Conservation (phyloP, 108 stramenopile species). For the Asterionellopsis glacialis region DNA sequence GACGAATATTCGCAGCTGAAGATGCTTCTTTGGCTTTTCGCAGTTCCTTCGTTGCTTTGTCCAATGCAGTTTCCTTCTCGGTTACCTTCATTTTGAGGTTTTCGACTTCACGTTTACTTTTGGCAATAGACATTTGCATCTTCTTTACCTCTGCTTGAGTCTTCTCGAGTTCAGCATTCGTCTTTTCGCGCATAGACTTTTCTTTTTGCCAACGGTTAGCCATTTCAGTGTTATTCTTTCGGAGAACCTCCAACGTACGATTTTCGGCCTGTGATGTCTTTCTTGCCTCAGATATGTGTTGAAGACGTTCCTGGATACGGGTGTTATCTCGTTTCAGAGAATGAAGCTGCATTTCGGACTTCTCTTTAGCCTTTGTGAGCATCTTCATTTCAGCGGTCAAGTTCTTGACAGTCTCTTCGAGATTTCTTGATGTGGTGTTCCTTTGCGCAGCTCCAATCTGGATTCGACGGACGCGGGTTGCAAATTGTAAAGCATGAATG, state of each 20-base stretch:
- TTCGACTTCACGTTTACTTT: conserved; percentile 49
- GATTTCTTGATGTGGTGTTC: conserved; percentile 84
- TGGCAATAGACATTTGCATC: conserved; percentile 9
- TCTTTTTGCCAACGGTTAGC: conserved; percentile 85
- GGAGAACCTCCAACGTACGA: conserved; percentile 67
- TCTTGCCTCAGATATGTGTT: conserved; percentile 44
- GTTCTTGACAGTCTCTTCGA: conserved; percentile 87
- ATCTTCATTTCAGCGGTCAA: conserved; percentile 74
- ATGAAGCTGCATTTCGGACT: conserved; percentile 69
- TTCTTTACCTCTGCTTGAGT: conserved; percentile 33
- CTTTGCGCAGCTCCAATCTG: conserved; percentile 84
- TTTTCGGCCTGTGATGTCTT: conserved; percentile 61
- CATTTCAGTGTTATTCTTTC: conserved; percentile 78
- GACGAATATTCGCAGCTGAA: conserved; percentile 52
- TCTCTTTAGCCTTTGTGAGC: conserved; percentile 71
- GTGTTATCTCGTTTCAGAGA: conserved; percentile 72
- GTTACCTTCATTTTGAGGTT: conserved; percentile 45
- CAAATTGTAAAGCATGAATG: conserved; percentile 96
- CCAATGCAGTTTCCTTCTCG: conserved; percentile 68
- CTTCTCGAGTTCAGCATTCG: conserved; percentile 67
- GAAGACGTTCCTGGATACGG: conserved; percentile 73
- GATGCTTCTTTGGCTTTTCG: conserved; percentile 61
- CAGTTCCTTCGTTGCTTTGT: conserved; percentile 54
- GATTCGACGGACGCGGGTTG: conserved; percentile 90
- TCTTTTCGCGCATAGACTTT: conserved; percentile 70